phyloP scores from a whole-genome alignment of 1,284 basidiomycete genomes.

The Leccinum pallidistipes region DNA sequence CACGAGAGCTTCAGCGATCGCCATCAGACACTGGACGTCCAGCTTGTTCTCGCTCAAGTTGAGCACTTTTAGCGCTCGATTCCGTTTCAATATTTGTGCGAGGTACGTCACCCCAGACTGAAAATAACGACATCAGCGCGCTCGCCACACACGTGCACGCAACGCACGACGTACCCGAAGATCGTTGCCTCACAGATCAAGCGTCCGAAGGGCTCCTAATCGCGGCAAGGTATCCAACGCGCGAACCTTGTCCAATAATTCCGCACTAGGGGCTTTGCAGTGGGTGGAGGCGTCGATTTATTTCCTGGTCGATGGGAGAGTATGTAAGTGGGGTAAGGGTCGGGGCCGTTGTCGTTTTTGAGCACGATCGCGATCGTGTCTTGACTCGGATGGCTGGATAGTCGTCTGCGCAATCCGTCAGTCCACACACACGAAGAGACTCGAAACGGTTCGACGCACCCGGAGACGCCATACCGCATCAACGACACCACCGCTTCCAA shows the following conservation, averaged over 20 bases:
- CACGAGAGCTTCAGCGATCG: constrained; percentile 88
- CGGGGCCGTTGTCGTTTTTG: no score
- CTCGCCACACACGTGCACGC: neutral
- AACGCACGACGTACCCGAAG: constrained; percentile 60
- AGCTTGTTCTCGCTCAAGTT: constrained; percentile 95
- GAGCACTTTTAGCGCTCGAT: constrained; percentile 91
- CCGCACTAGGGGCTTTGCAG: constrained; percentile 72
- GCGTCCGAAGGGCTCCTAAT: constrained; percentile 81
- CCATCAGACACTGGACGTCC: constrained; percentile 77
- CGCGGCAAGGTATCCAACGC: constrained; percentile 84
- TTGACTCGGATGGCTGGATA: no score
- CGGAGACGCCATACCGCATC: no score
- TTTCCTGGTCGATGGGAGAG: no score
- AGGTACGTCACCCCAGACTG: constrained; percentile 84
- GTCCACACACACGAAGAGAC: no score
- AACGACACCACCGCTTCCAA: no score
- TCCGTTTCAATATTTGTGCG: constrained; percentile 93
- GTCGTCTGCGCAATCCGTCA: no score
- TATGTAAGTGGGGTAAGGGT: no score
- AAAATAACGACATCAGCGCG: neutral
- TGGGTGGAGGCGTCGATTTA: no score
- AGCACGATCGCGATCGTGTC: no score
- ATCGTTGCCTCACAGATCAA: constrained; percentile 93
- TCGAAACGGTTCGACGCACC: no score
- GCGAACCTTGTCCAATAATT: constrained; percentile 75